Conservation (phyloP, 306 rosid species). For the Spatholobus suberectus region DNA sequence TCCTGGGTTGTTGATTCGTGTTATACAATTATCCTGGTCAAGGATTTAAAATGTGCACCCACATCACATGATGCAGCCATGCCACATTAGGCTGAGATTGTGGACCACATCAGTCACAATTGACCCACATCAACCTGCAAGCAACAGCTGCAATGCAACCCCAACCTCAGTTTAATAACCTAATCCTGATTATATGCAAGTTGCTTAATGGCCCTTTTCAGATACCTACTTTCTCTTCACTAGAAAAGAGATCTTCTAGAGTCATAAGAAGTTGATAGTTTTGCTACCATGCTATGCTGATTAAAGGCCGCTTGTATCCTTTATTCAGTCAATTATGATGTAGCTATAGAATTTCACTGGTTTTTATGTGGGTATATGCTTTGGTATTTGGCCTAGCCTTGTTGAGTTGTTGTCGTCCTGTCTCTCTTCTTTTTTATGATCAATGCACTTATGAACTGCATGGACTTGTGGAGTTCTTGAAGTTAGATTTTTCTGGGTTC, state of each 20-base stretch:
- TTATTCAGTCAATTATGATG: conserved; percentile 1
- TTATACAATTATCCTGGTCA: conserved; percentile 12
- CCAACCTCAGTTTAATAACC: neutral
- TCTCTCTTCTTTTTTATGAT: neutral
- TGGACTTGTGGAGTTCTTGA: conserved; percentile 13
- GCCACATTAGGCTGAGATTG: neutral
- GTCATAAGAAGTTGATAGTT: conserved; percentile 1
- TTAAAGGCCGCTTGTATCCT: neutral
- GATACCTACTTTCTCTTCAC: neutral
- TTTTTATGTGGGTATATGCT: neutral
- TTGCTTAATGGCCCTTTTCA: conserved; percentile 16
- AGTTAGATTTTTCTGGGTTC: conserved; percentile 20
- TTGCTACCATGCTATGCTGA: conserved; percentile 10
- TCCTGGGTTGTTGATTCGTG: neutral
- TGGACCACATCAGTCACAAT: neutral
- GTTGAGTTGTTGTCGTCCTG: neutral
- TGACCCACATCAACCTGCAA: neutral
- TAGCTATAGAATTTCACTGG: neutral
- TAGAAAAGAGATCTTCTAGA: neutral
- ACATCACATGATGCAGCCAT: neutral
- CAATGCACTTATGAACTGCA: conserved; percentile 6
- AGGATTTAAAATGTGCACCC: neutral
- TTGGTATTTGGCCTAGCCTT: neutral
- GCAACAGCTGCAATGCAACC: neutral
- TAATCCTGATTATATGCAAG: neutral